Base-by-base conservation (phyloP, 805 yeast species). In the Saturnispora sekii region DNA sequence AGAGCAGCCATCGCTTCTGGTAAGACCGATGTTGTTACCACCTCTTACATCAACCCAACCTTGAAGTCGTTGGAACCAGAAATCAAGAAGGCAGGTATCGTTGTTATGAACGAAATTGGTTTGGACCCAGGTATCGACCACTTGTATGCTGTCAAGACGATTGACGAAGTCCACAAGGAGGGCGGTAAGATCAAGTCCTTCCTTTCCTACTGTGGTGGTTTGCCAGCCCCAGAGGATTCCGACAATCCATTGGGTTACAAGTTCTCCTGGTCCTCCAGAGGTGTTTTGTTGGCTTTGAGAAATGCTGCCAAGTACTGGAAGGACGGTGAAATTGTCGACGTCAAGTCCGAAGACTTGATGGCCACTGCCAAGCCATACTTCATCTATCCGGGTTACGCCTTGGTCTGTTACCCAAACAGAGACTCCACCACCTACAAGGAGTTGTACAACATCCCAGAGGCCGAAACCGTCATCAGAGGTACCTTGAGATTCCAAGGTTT, bases 51-150 rank as follows among this genome's bases (percentile, higher is more conserved):
- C 64, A 86, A 93, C 54, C 95, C 94, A 44, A 94, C 93, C 59
- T 76, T 90, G 67, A 79, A 73, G 63, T 95, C 77, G 49, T 76
- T 89, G 57, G 96, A 88, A 72, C 79, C 80, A 45, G 81, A 84
- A 66, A 84, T 88, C 68, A 79, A 84, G 65, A 82, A 83, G 58
- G 97, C 98, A 32, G 98, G 98, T 48, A 89, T 93, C 59, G 79
- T 90, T 43, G 97, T 93, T 37, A 87, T 93, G 95, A 93, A 93
- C 71, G 98, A 93, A 73, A 93, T 93, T 55, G 98, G 98, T 59
- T 77, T 93, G 65, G 98, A 93, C 66, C 98, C 98, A 52, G 98
- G 98, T 77, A 76, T 93, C 56, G 98, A 93, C 68, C 98, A 93
- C 70, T 77, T 93, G 67, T 93, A 93, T 65, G 98, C 98, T 41